Evolutionary conservation across 1,284 basidiomycete genomes (phyloP).

Genomic region (Marasmius sp.): DNA sequence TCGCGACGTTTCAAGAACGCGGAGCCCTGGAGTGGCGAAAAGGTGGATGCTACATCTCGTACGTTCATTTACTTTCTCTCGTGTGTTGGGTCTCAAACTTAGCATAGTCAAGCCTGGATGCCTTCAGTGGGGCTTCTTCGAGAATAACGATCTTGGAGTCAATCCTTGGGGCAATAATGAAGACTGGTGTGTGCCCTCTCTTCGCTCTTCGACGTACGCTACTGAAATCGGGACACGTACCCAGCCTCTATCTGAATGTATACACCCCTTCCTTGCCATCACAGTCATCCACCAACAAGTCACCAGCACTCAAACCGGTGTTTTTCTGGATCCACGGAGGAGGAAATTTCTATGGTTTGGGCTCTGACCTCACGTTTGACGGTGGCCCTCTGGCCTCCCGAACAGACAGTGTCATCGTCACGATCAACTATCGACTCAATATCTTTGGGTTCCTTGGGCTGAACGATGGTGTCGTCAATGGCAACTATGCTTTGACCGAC

Average conservation of each 20-base stretch:
- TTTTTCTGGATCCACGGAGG: constrained; percentile 48
- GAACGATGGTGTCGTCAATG: constrained; percentile 35
- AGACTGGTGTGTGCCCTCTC: constrained; percentile 7
- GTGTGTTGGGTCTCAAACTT: background rate
- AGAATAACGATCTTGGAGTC: constrained; percentile 9
- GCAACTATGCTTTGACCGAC: constrained; percentile 43
- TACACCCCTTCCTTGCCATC: constrained; percentile 38
- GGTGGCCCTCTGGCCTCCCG: constrained; percentile 42
- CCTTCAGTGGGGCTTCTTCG: constrained; percentile 11
- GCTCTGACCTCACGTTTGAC: constrained; percentile 36
- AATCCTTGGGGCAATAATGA: constrained; percentile 12
- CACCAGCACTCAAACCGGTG: constrained; percentile 34
- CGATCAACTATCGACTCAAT: constrained; percentile 45
- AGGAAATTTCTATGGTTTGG: constrained; percentile 32
- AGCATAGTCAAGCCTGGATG: constrained; percentile 6
- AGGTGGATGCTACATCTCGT: constrained; percentile 20
- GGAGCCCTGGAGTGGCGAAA: constrained; percentile 12
- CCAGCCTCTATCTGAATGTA: constrained; percentile 39
- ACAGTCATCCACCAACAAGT: constrained; percentile 11
- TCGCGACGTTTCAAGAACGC: constrained; percentile 20
- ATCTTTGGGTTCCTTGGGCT: constrained; percentile 43
- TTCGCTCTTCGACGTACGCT: background rate
- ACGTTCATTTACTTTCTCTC: background rate
- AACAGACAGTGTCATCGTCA: constrained; percentile 47
- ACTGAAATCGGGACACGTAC: background rate